Conservation (phyloP, 805 yeast genomes). For the Saccharomycopsis sp. region DNA sequence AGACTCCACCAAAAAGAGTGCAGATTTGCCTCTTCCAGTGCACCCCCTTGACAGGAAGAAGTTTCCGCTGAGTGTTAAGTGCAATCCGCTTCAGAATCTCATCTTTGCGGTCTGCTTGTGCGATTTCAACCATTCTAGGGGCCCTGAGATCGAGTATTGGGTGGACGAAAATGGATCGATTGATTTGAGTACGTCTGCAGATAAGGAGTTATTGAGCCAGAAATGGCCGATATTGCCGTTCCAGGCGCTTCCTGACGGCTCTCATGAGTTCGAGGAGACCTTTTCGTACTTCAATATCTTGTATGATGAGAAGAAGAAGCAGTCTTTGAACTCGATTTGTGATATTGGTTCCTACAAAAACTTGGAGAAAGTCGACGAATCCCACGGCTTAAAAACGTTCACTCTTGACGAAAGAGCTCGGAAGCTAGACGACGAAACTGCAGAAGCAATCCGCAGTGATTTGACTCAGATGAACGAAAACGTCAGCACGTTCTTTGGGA, state of each 20-base stretch:
- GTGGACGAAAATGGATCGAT: constrained; percentile 41
- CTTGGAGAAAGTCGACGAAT: constrained; percentile 30
- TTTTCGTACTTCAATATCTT: constrained; percentile 83
- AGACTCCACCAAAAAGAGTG: constrained; percentile 2
- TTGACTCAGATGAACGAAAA: constrained; percentile 23
- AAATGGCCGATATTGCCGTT: constrained; percentile 88
- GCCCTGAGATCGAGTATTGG: constrained; percentile 96
- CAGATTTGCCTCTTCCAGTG: constrained; percentile 16
- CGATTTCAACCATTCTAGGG: constrained; percentile 87
- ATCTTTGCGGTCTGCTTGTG: constrained; percentile 84
- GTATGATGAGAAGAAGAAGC: constrained; percentile 48
- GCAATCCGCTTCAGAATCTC: constrained; percentile 26
- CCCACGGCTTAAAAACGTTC: constrained; percentile 17
- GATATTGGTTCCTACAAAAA: constrained; percentile 11
- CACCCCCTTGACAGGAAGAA: constrained; percentile 11
- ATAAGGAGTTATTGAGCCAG: constrained; percentile 27
- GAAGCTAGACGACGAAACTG: constrained; percentile 2
- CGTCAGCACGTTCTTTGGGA: constrained; percentile 80
- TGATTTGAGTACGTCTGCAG: constrained; percentile 29
- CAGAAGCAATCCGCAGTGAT: constrained; percentile 1
- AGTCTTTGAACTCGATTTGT: constrained; percentile 38
- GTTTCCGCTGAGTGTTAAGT: constrained; percentile 16
- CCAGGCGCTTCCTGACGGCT: constrained; percentile 94
- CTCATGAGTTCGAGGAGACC: constrained; percentile 89
- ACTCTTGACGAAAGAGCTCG: constrained; percentile 29